Conservation (phyloP, 2,329 filamentous ascomycete species). For the Nothopassalora personata region DNA sequence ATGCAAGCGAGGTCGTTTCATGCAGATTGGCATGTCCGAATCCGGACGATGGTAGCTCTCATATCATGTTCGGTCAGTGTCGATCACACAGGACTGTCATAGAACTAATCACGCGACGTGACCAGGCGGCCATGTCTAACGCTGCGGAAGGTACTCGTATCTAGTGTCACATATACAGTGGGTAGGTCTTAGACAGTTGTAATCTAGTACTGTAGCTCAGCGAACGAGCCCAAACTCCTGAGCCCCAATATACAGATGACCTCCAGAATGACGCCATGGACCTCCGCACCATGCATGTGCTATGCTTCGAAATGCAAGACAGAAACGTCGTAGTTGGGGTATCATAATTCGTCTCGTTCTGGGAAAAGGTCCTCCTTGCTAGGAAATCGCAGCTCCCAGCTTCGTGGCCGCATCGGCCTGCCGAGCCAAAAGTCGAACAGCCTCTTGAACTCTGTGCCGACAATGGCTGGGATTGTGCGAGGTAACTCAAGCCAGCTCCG, state of each 20-base stretch:
- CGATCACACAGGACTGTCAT: not conserved
- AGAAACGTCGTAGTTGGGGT: not conserved
- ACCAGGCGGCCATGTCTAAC: not conserved
- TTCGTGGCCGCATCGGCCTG: constrained; percentile 52
- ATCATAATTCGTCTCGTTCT: constrained; percentile 28
- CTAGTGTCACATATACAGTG: not conserved
- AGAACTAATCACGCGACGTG: not conserved
- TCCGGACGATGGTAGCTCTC: not conserved
- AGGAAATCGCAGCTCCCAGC: constrained; percentile 51
- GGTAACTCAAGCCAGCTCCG: constrained; percentile 57
- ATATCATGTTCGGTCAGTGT: not conserved
- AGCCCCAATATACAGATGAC: not conserved
- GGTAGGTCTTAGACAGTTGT: not conserved
- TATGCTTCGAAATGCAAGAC: constrained; percentile 3
- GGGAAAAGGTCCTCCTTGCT: constrained; percentile 26
- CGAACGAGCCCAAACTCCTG: not conserved
- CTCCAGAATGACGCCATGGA: not conserved
- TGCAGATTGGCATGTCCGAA: not conserved
- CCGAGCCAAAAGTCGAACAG: constrained; percentile 60
- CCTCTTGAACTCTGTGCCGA: constrained; percentile 49
- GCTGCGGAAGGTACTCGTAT: not conserved
- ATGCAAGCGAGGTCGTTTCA: not conserved
- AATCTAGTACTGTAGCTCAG: not conserved
- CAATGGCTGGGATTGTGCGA: constrained; percentile 39
- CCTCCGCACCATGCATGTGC: constrained; percentile 6